These are phyloP conservation scores for Cinchona pubescens DNA, from an alignment of 257 asterid species.

Conservation along the genomic window DNA sequence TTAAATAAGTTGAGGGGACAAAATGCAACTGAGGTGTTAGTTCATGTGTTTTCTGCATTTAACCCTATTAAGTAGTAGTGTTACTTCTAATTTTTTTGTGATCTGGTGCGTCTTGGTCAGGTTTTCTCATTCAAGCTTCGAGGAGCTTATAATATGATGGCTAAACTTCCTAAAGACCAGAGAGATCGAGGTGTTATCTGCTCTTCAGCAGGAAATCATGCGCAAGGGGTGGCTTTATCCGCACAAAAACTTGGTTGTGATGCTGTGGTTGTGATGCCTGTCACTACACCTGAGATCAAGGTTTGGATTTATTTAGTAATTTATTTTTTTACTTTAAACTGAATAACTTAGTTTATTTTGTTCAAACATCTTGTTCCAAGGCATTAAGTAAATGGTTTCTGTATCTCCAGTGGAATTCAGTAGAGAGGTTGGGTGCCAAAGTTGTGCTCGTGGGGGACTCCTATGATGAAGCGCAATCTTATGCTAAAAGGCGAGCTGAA, in stretches of 20 bases:
- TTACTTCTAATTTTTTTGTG: neutral
- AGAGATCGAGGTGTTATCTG: slow-evolving; percentile 82
- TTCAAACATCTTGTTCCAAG: neutral
- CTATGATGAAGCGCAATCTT: slow-evolving; percentile 87
- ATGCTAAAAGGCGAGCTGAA: slow-evolving; percentile 66
- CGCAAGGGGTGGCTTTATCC: slow-evolving; percentile 92
- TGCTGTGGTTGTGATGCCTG: slow-evolving; percentile 89
- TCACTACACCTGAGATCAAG: slow-evolving; percentile 94
- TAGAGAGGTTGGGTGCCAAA: slow-evolving; percentile 79
- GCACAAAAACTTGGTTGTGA: slow-evolving; percentile 64
- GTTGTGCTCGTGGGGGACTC: slow-evolving; percentile 90
- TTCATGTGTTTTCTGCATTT: too few relatives aligned
- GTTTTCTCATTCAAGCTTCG: slow-evolving; percentile 92
- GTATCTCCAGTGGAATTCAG: slow-evolving; percentile 71
- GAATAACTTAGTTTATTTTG: neutral
- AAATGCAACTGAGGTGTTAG: too few relatives aligned
- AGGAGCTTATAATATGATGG: slow-evolving; percentile 99
- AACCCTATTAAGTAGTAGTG: neutral
- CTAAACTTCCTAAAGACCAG: slow-evolving; percentile 70
- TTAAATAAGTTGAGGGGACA: too few relatives aligned
- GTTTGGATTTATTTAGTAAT: slow-evolving; percentile 35
- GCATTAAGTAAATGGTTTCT: slow-evolving; percentile 7
- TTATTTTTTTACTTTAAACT: neutral
- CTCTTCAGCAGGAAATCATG: slow-evolving; percentile 98
- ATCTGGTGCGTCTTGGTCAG: slow-evolving; percentile 28